Evolutionary conservation across 305 asterid genomes (phyloP), one percentile per base, ranked within the genome.

Genomic region (Plantago lanceolata): DNA sequence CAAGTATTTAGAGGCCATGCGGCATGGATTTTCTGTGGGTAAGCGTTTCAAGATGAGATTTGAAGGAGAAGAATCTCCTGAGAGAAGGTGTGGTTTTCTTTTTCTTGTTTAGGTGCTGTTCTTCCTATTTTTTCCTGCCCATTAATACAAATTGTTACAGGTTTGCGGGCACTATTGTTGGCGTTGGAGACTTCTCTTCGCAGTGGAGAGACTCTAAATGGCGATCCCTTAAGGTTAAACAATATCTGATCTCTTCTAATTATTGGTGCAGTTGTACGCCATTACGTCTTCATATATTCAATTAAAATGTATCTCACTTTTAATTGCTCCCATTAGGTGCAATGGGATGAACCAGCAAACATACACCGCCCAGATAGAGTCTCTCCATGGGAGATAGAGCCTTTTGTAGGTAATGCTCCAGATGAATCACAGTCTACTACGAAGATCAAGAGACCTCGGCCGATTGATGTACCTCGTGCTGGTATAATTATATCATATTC

Each of bases 311-410:
- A 50, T 43, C 49, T 21, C 50, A 52, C 9, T 15, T 7, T 13
- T 19, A 47, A 20, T 63, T 24, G 49, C 21, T 44, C 16, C 24
- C 19, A 52, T 64, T 65, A 90, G 97, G 81, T 90, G 57, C 96
- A 84, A 57, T 90, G 95, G 96, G 97, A 90, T 52, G 97, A 90
- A 71, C 85, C 85, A 1, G 76, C 89, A 67, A 51, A 82, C 28
- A 62, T 83, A 35, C 66, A 21, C 65, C 78, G 87, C 68, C 94
- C 94, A 1, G 94, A 88, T 19, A 81, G 84, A 74, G 85, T 90
- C 63, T 88, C 96, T 0, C 94, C 94, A 0, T 90, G 97, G 97
- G 97, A 90, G 72, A 84, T 90, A 28, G 96, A 90, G 77, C 90
- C 96, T 33, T 90, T 82, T 75, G 83, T 75, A 33, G 76, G 81